phyloP scores from a whole-genome alignment of 768 basidiomycete genomes.

The Tremella yokohamensis region DNA sequence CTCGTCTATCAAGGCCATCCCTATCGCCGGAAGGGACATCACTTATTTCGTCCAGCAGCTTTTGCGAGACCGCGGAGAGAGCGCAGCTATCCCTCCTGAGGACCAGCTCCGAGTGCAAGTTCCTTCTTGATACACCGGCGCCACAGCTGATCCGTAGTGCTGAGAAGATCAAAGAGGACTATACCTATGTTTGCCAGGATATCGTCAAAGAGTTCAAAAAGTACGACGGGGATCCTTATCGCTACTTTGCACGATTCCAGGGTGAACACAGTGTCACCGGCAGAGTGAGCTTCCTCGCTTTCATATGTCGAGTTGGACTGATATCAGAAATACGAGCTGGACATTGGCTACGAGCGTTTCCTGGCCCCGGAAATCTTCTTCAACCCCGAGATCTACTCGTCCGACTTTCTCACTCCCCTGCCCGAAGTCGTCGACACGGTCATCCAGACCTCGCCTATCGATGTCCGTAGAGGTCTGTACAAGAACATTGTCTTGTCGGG shows the following conservation, averaged over 20 bases:
- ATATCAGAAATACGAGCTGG: constrained; percentile 80
- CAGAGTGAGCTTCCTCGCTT: constrained; percentile 58
- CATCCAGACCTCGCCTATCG: constrained; percentile 92
- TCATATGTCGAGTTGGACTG: background rate
- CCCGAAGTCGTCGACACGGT: constrained; percentile 94
- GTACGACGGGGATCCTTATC: constrained; percentile 92
- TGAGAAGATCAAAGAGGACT: constrained; percentile 93
- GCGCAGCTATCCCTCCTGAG: constrained; percentile 82
- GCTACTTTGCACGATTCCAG: constrained; percentile 88
- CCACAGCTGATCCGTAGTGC: constrained; percentile 53
- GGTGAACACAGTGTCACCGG: constrained; percentile 91
- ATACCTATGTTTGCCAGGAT: constrained; percentile 97
- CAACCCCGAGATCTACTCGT: constrained; percentile 97
- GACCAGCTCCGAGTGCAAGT: constrained; percentile 75
- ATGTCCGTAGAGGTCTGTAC: constrained; percentile 92
- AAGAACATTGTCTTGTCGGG: constrained; percentile 98
- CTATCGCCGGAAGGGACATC: constrained; percentile 96
- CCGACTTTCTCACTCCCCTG: constrained; percentile 93
- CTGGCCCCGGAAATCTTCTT: constrained; percentile 99
- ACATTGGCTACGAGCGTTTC: constrained; percentile 98
- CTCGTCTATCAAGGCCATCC: constrained; percentile 97
- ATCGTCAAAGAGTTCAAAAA: constrained; percentile 98
- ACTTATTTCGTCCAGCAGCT: constrained; percentile 93
- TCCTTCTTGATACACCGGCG: background rate
- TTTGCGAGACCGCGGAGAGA: constrained; percentile 92